Base-by-base conservation (phyloP, 208 protist genomes). In the Leishmania tropica region DNA sequence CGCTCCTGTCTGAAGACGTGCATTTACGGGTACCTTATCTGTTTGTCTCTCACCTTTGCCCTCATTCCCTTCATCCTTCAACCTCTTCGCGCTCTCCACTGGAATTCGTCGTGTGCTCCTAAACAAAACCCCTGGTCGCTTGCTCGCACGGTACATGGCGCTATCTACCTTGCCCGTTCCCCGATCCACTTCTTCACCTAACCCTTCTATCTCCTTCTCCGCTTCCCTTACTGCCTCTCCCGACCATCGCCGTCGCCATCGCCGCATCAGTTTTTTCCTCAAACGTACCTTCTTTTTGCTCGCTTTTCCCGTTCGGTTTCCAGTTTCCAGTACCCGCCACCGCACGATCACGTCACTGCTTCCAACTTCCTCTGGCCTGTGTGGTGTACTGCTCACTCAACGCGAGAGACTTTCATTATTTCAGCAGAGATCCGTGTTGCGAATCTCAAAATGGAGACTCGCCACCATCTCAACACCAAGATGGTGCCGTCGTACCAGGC, bases 401-500 rank as follows among this genome's bases (percentile, higher is more conserved):
- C 11, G 19, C 54, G 37, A 60, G 48, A 37, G 8, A 21, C 5
- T 58, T 53, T 72, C 54, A 8, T 42, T 51, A 17, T 72, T 42
- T 58, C 47, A 42, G 35, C 42, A 35, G 24, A 3, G 48, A 11
- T 24, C 53, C 48, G 53, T 42, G 48, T 37, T 60, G 7, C 73
- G 11, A 6, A 13, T 71, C 13, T 47, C 17, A 76, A 81, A 47
- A 73, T 85, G 56, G 76, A 76, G 42, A 77, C 68, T 31, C 67
- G 58, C 60, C n/a, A 42, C 56, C 68, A 72, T 54, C 35, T 77
- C 51, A 67, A 85, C 60, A 80, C 42, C 45, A 85, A 84, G 58
- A 85, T 78, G 73, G 92, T 96, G 79, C 62, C 68, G 60, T 81
- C 84, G 60, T 82, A 90, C 81, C 58, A 92, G 58, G 87, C 89